Base-by-base conservation (phyloP, 2,329 filamentous ascomycete species). In the Aspergillus neotritici region DNA sequence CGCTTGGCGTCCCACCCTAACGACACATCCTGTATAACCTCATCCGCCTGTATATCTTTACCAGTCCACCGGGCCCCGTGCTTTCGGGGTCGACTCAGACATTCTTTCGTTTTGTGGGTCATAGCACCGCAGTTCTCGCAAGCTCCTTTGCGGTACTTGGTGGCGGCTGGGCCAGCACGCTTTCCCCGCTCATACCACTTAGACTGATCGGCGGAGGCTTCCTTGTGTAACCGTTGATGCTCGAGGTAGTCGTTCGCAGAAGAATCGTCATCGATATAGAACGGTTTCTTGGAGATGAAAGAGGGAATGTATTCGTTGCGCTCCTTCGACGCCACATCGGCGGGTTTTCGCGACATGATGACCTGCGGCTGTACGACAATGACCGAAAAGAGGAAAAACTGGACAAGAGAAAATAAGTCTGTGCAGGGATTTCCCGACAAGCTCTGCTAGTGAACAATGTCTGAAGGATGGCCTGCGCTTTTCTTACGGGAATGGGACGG, bases 61-160 rank as follows among this genome's bases (percentile, higher is more conserved):
- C 93, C 93, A 0, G 90, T 94, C 82, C 86, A 96, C 63, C 84
- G 89, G 9, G 93, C 93, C 50, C 93, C 91, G 44, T 84, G 82
- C 40, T 94, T 94, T 46, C 93, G 80, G 25, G 90, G 93, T 41
- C 93, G 79, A 59, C 84, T 88, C 39, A 98, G 70, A 62, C 93
- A 98, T 61, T 97, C 91, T 63, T 94, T 95, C 40, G 82, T 85
- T 70, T 94, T 94, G 70, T 98, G 93, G 52, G 87, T 89, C 86
- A 97, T 94, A 45, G 89, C 84, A 58, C 93, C 93, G 71, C 93
- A 98, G 70, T 98, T 98, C 69, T 97, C 91, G 71, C 93, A 98
- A 41, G 93, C 91, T 61, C 94, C 93, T 72, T 97, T 98, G 53
- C 94, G 87, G 65, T 87, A 98, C 63, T 96, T 98, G 53, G 93